A percentile compares a stretch with the other conserved stretches of the same genome.
These are phyloP conservation scores for Kwoniella mangroviensis DNA, from an alignment of 768 basidiomycete genomes.

Conservation along the genomic window DNA sequence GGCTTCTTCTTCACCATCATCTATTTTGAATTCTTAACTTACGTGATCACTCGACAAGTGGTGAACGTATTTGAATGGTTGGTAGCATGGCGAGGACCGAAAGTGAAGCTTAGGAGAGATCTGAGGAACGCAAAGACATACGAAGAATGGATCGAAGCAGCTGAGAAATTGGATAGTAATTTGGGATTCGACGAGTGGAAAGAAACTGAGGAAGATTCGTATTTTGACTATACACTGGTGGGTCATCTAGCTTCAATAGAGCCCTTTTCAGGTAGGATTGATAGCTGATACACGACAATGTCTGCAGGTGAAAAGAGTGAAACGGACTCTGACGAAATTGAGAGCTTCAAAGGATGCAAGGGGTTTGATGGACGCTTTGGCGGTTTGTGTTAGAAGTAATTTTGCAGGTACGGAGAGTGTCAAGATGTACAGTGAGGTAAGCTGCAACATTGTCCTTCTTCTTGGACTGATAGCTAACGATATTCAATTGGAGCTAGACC, in stretches of 20 bases:
- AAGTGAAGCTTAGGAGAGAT: conserved; percentile 74
- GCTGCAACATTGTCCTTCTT: conserved; percentile 22
- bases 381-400: conserved; percentile 86
- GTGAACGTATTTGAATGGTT: conserved; percentile 95
- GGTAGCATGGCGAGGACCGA: conserved; percentile 86
- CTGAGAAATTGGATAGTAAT: conserved; percentile 76
- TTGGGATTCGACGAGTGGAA: conserved; percentile 92
- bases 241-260: conserved; percentile 40
- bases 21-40: conserved; percentile 72
- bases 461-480: conserved; percentile 17
- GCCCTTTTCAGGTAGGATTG: too few relatives aligned
- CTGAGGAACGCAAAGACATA: conserved; percentile 77
- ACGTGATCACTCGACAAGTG: conserved; percentile 83
- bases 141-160: conserved; percentile 87
- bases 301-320: conserved; percentile 62
- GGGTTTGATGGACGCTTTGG: conserved; percentile 84
- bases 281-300: neutral
- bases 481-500: conserved; percentile 64
- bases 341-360: conserved; percentile 79
- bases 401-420: conserved; percentile 91
- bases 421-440: conserved; percentile 84
- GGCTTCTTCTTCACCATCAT: conserved; percentile 83
- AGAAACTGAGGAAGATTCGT: conserved; percentile 76
- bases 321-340: conserved; percentile 71
- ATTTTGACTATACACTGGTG: conserved; percentile 89